These are phyloP conservation scores for Lepidium didymum DNA, from an alignment of 345 rosid species.

Conservation along the genomic window DNA sequence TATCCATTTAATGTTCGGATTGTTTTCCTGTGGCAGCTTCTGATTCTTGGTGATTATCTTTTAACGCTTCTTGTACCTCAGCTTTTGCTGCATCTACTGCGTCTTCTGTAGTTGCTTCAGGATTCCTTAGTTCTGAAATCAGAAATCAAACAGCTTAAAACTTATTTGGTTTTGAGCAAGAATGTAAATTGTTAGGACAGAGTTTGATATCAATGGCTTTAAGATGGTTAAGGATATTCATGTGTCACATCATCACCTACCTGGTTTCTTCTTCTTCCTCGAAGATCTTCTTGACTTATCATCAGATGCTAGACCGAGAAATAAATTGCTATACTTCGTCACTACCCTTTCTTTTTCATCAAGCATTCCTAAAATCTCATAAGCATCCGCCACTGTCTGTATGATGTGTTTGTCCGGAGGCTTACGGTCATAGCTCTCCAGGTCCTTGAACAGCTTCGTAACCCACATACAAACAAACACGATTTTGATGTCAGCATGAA, in stretches of 20 bases:
- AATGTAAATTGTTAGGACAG: not conserved
- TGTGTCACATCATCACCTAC: constrained; percentile 13
- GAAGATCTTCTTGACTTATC: constrained; percentile 30
- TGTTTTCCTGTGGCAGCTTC: not conserved
- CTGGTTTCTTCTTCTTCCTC: constrained; percentile 43
- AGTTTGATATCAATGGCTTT: not conserved
- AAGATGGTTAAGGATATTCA: not conserved
- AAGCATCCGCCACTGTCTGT: constrained; percentile 75
- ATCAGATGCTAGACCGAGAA: constrained; percentile 16
- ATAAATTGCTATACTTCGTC: constrained; percentile 53
- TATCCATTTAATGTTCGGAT: not conserved
- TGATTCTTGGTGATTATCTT: not conserved
- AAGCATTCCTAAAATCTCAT: constrained; percentile 53
- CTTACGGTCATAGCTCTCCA: constrained; percentile 77
- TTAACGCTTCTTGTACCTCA: not conserved
- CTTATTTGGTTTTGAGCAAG: not conserved
- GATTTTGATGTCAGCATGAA: not conserved
- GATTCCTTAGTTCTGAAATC: constrained; percentile 9
- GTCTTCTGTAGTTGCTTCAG: constrained; percentile 16
- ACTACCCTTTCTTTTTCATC: constrained; percentile 62
- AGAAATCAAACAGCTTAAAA: not conserved
- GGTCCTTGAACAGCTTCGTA: constrained; percentile 65
- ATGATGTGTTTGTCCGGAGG: constrained; percentile 70
- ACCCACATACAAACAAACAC: constrained; percentile 10
- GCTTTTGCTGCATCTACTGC: not conserved